Evolutionary conservation across 495 filamentous ascomycete genomes (phyloP).

Genomic region (Lophium mytilinum): DNA sequence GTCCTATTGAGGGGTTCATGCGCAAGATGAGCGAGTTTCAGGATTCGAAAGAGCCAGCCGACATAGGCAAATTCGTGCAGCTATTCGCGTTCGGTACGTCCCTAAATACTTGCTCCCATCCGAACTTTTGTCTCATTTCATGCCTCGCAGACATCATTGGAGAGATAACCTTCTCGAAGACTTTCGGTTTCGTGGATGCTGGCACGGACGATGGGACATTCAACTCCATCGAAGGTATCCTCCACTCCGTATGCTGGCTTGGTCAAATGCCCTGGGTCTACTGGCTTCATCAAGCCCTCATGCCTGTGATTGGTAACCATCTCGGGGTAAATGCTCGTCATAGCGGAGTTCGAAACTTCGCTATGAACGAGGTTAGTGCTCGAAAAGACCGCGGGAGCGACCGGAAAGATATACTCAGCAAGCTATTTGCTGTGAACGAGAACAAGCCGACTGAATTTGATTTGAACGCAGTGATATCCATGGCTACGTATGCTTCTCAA

Average conservation of each 20-base stretch:
- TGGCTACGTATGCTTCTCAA: neutral
- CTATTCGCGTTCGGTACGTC: conserved; percentile 33
- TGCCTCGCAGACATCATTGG: conserved; percentile 2
- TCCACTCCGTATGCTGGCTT: neutral
- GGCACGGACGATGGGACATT: conserved; percentile 1
- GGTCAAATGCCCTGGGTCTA: conserved; percentile 6
- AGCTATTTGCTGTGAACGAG: conserved; percentile 21
- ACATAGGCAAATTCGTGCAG: conserved; percentile 32
- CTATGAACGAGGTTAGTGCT: conserved; percentile 20
- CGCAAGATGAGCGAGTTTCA: conserved; percentile 17
- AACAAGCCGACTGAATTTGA: conserved; percentile 27
- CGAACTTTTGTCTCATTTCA: neutral
- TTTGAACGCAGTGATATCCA: conserved; percentile 15
- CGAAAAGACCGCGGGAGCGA: conserved; percentile 24
- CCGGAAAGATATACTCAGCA: conserved; percentile 27
- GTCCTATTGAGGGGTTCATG: conserved; percentile 25
- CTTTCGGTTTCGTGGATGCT: conserved; percentile 2
- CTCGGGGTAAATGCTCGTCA: conserved; percentile 29
- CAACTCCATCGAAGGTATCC: neutral
- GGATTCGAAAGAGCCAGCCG: conserved; percentile 10
- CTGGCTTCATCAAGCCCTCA: conserved; percentile 13
- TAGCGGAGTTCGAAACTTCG: conserved; percentile 27
- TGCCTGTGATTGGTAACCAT: conserved; percentile 29
- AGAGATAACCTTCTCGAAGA: neutral
- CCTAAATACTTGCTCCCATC: neutral